Base-by-base conservation (phyloP, 2,329 filamentous ascomycete species). In the Ambrosiella xylebori region DNA sequence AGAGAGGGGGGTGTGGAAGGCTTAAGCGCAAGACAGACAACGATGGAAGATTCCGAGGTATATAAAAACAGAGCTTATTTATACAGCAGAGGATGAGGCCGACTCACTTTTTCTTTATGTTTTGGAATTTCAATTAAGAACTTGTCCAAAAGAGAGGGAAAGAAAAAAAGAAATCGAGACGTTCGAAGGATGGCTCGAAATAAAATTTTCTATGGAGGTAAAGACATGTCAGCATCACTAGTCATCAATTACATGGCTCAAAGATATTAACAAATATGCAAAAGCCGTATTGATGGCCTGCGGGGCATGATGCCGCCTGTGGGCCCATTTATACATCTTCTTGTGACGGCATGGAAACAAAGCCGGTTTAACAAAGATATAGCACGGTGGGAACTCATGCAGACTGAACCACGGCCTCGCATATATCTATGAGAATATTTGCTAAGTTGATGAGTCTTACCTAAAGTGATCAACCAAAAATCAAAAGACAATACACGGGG, bases 71-170 rank as follows among this genome's bases (percentile, higher is more conserved):
- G 37, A 54, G 50, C 35, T n/a, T 37, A 15, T 36, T 27, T 12
- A 39, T 8, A 39, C 11, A 6, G 36, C 11, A 12, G 50, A 17
- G 12, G 12, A 17, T 12, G 13, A 15, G n/a, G 40, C 7, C 15
- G 13, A 55, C 59, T 55, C 44, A 60, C 59, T 38, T 39, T 51
- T 59, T 44, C 45, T 53, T 49, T 57, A 41, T 27, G 27, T 27
- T 49, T 54, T 60, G 59, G 59, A 57, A 41, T 60, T 60, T 60
- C 59, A 60, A 60, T 55, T 13, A 60, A 60, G 59, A 60, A 60
- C 56, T 60, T 60, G 56, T 57, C 59, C 59, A 60, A 60, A 55
- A 39, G 44, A 55, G 50, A 38, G 47, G n/a, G 8, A 41, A 38
- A 51, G 44, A 39, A 57, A 50, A 27, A 17, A 15, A 38, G 44